A percentile compares a stretch with the other conserved stretches of the same genome.
These are phyloP conservation scores for Colletotrichum higginsianum DNA, from an alignment of 2,329 filamentous ascomycete species.

Conservation along the genomic window DNA sequence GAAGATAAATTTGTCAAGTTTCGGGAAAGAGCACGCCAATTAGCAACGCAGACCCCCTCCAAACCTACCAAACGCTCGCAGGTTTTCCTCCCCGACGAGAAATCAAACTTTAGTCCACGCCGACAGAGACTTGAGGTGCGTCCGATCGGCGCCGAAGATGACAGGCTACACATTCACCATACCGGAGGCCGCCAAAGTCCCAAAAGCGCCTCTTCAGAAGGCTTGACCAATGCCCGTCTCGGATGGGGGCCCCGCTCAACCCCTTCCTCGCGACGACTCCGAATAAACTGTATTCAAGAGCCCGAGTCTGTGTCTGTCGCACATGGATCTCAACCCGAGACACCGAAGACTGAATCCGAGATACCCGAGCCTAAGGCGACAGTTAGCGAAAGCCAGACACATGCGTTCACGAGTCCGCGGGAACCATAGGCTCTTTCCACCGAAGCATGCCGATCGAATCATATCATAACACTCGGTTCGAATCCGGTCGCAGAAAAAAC, in stretches of 20 bases:
- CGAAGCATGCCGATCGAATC: background rate
- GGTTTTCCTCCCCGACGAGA: background rate
- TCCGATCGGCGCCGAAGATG: background rate
- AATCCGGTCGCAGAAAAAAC: no score
- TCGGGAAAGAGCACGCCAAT: conserved; percentile 10
- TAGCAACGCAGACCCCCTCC: background rate
- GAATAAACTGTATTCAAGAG: background rate
- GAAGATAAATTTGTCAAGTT: conserved; percentile 22
- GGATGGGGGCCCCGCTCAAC: conserved; percentile 13
- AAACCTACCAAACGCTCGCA: background rate
- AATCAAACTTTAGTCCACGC: background rate
- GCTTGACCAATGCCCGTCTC: conserved; percentile 11
- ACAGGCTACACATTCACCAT: background rate
- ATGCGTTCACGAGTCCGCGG: background rate
- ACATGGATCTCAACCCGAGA: background rate
- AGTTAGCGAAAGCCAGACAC: background rate
- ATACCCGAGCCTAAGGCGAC: background rate
- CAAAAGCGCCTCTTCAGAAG: conserved; percentile 8
- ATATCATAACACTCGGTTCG: background rate
- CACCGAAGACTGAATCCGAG: background rate
- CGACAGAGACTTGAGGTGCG: background rate
- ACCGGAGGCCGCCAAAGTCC: background rate
- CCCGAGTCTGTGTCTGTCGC: background rate
- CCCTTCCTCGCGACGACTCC: background rate
- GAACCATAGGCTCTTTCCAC: background rate